phyloP scores from a whole-genome alignment of 208 protist species.

The Trypanosoma mega region DNA sequence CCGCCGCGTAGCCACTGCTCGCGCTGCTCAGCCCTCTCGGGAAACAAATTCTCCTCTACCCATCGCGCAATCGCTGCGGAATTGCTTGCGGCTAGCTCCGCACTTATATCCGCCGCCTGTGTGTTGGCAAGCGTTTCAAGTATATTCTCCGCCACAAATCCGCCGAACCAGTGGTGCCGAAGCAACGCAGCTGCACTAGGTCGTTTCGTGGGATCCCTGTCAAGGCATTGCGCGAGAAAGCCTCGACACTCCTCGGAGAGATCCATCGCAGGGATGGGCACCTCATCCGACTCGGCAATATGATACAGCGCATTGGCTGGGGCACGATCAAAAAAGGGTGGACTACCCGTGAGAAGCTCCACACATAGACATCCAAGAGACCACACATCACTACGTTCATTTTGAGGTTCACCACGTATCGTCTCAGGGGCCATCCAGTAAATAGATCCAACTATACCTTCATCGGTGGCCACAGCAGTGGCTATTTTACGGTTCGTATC shows the following conservation, averaged over 20 bases:
- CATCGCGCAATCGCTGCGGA: slow-evolving; percentile 41
- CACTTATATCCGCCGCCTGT: slow-evolving; percentile 8
- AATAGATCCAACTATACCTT: slow-evolving; percentile 69
- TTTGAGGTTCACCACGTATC: slow-evolving; percentile 40
- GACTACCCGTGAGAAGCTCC: slow-evolving; percentile 71
- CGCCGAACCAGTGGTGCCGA: slow-evolving; percentile 56
- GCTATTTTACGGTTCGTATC: slow-evolving; percentile 11
- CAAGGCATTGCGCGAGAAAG: slow-evolving; percentile 64
- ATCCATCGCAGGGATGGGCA: slow-evolving; percentile 24
- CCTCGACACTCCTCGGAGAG: slow-evolving; percentile 49
- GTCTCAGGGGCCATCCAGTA: slow-evolving; percentile 87
- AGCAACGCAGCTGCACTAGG: slow-evolving; percentile 44
- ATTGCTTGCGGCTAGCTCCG: slow-evolving; percentile 21
- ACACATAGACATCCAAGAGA: slow-evolving; percentile 73
- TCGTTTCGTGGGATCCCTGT: slow-evolving; percentile 40
- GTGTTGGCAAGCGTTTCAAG: slow-evolving; percentile 20
- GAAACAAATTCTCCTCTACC: slow-evolving; percentile 64
- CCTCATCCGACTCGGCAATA: slow-evolving; percentile 49
- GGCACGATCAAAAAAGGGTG: slow-evolving; percentile 69
- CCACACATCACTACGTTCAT: slow-evolving; percentile 71
- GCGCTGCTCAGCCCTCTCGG: slow-evolving; percentile 27
- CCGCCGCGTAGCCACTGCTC: slow-evolving; percentile 61
- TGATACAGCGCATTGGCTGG: slow-evolving; percentile 65
- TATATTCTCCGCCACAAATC: slow-evolving; percentile 28
- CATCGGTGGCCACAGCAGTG: slow-evolving; percentile 3